Conservation (phyloP, 2,329 filamentous ascomycete species). For the Pochonia chlamydosporia region DNA sequence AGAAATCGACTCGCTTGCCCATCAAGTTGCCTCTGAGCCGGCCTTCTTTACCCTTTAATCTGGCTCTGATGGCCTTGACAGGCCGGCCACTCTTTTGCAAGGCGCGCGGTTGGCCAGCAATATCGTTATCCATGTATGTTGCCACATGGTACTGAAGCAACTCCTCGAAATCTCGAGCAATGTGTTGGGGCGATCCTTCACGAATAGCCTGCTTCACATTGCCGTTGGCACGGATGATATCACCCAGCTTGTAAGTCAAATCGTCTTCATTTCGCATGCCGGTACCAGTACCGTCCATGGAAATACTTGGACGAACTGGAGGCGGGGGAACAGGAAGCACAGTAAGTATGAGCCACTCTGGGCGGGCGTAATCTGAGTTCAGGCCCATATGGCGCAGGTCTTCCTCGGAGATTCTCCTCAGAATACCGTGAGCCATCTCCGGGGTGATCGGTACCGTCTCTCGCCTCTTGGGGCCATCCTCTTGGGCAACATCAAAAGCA, state of each 20-base stretch:
- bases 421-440: constrained; percentile 77
- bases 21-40: constrained; percentile 97
- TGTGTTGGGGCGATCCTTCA: constrained; percentile 87
- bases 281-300: constrained; percentile 88
- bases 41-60: constrained; percentile 98
- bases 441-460: constrained; percentile 82
- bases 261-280: constrained; percentile 96
- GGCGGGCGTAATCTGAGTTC: constrained; percentile 89
- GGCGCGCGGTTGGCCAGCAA: constrained; percentile 89
- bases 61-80: constrained; percentile 92
- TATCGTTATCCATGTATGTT: constrained; percentile 99
- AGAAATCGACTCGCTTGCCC: constrained; percentile 99
- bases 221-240: constrained; percentile 95
- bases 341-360: constrained; percentile 97
- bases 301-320: constrained; percentile 92
- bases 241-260: constrained; percentile 97
- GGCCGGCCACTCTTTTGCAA: constrained; percentile 95
- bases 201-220: constrained; percentile 88
- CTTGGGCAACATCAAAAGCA: constrained; percentile 56
- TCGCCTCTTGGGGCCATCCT: constrained; percentile 67
- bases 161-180: constrained; percentile 83
- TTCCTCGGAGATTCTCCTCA: constrained; percentile 75
- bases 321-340: constrained; percentile 93
- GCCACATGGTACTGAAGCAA: constrained; percentile 96
- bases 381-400: constrained; percentile 85